Evolutionary conservation across 495 filamentous ascomycete species (phyloP), one percentile per base, ranked within the genome.

Genomic region (Tetracladium marchalianum): DNA sequence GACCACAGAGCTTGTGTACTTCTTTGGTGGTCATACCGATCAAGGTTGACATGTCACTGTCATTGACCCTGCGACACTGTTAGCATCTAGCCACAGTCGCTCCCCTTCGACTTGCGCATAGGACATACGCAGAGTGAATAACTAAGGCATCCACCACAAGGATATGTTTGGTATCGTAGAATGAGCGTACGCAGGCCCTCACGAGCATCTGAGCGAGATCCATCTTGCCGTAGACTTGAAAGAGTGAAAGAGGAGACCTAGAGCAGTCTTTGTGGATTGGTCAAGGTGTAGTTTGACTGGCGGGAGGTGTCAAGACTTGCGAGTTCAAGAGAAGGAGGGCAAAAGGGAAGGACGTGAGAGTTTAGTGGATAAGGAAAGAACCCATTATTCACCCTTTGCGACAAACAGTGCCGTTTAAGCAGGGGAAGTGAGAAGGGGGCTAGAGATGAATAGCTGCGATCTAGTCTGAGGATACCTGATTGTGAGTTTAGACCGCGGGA

Each of bases 71-170:
- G 22, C 22, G 46, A 40, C 32, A 19, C 15, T 50, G 53, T 62
- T 55, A 65, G 50, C 51, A 46, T 43, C 15, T 12, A 31, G 13
- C 43, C 49, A 32, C 39, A 22, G 18, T 39, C 13, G 35, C 32
- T 36, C 17, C 40, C 39, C 22, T n/a, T n/a, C n/a, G 7, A 7
- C 3, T 27, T 27, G 22, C 22, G 22, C 15, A 41, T 32, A 24
- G 53, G 33, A 69, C 82, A 60, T 75, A 85, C 79, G 85, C 85
- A 50, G 84, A 87, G 67, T 99, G 92, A 32, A 89, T 77, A 54
- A 93, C 80, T 42, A 99, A 76, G 45, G 93, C 89, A 74, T 99
- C 92, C 31, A 99, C 67, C 13, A 95, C 79, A 22, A 96, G 76
- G 49, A 94, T 83, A 55, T 95, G 84, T 47, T 88, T 78, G 40